Conservation (phyloP, 306 rosid genomes). For the Herpetospermum pedunculosum region DNA sequence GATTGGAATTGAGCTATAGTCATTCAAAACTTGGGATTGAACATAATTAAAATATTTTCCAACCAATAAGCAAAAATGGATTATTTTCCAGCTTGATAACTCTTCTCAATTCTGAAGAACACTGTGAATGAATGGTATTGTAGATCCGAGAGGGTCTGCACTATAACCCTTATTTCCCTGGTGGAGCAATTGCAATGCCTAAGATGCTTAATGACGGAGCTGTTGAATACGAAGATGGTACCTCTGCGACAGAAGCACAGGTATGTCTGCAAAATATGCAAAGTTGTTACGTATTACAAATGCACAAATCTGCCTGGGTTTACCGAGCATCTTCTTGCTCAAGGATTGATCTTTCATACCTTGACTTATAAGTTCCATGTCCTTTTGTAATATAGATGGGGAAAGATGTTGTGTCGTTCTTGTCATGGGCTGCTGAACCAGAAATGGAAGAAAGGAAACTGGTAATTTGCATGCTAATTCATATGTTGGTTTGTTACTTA, state of each 20-base stretch:
- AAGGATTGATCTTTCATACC: neutral
- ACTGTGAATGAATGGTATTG: constrained; percentile 21
- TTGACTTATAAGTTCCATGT: neutral
- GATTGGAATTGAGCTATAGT: neutral
- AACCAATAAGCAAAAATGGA: neutral
- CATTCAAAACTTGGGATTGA: neutral
- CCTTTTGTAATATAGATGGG: constrained; percentile 62
- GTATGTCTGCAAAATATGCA: constrained; percentile 20
- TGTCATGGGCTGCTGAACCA: constrained; percentile 96
- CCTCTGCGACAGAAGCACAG: constrained; percentile 93
- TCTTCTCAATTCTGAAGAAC: neutral
- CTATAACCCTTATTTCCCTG: constrained; percentile 95
- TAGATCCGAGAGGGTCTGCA: constrained; percentile 93
- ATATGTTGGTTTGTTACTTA: neutral
- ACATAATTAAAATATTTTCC: neutral
- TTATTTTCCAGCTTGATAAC: neutral
- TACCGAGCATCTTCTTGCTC: neutral
- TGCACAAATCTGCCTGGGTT: neutral
- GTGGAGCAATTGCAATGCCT: constrained; percentile 99
- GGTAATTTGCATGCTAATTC: constrained; percentile 29
- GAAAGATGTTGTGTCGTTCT: constrained; percentile 76
- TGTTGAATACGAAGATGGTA: constrained; percentile 87
- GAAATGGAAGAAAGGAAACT: constrained; percentile 99
- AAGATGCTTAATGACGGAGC: constrained; percentile 98
- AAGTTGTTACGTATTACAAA: neutral